These are phyloP conservation scores for Microglena sp. DNA, from an alignment of 139 green algal genomes.

Conservation along the genomic window DNA sequence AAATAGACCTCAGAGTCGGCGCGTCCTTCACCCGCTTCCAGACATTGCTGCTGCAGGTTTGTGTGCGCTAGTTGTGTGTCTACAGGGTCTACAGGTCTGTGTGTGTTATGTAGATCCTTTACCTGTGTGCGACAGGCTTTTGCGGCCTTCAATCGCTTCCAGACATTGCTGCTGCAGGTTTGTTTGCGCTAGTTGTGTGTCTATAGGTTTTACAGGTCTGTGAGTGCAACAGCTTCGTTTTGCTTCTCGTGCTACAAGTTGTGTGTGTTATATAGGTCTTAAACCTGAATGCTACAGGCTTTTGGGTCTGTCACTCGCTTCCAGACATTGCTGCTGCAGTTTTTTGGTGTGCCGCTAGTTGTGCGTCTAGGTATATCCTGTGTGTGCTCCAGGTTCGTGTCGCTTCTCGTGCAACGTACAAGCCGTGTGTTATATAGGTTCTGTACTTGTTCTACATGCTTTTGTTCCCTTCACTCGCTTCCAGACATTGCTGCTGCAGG, in stretches of 20 bases:
- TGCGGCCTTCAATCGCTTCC: background rate
- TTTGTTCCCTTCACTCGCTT: slow-evolving; percentile 94
- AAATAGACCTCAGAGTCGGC: slow-evolving; percentile 94
- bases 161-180: background rate
- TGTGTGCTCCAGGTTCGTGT: too few relatives aligned
- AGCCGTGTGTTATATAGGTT: too few relatives aligned
- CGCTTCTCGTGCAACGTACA: too few relatives aligned
- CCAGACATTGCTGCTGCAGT: slow-evolving; percentile 87
- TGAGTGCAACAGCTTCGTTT: too few relatives aligned
- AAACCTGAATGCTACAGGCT: too few relatives aligned
- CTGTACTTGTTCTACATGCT: too few relatives aligned
- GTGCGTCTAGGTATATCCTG: too few relatives aligned
- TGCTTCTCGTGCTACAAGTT: too few relatives aligned
- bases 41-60: slow-evolving; percentile 81
- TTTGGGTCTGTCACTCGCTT: slow-evolving; percentile 94
- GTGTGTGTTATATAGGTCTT: too few relatives aligned
- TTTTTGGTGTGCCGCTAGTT: slow-evolving; percentile 12
- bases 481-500: slow-evolving; percentile 51
- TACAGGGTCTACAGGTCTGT: too few relatives aligned
- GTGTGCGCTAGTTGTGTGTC: background rate
- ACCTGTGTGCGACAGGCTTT: background rate
- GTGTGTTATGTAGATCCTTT: background rate
- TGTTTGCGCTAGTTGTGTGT: background rate
- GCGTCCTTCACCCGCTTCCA: slow-evolving; percentile 94
- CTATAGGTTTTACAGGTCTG: background rate